Percentiles rank a stretch among this genome's conserved stretches.
These are phyloP conservation scores for Porodaedalea pini DNA, from an alignment of 1,284 basidiomycete genomes.

Conservation along the genomic window DNA sequence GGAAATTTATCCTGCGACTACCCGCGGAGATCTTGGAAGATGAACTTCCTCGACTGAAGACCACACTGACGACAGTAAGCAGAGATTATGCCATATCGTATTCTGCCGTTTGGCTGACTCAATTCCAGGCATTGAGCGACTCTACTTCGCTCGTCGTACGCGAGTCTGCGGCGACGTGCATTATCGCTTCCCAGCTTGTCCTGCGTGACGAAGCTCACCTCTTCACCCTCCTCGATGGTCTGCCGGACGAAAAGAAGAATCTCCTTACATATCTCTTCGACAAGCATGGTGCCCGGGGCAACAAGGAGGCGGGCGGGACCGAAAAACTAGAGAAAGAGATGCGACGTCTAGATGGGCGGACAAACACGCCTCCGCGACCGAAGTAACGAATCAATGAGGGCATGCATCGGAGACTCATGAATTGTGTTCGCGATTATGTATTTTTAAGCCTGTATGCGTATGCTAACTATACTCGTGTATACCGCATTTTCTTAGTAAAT, in stretches of 20 bases:
- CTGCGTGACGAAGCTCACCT: conserved; percentile 77
- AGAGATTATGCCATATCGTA: conserved; percentile 2
- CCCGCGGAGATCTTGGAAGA: conserved; percentile 82
- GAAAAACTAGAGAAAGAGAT: conserved; percentile 74
- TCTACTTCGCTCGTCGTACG: conserved; percentile 68
- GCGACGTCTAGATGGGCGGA: conserved; percentile 67
- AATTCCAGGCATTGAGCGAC: conserved; percentile 63
- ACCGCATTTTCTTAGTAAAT: no score
- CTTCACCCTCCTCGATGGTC: conserved; percentile 71
- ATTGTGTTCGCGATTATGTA: conserved; percentile 4
- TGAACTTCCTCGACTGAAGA: conserved; percentile 70
- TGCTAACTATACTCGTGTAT: not conserved
- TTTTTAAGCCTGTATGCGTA: conserved; percentile 13
- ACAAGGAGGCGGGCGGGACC: conserved; percentile 38
- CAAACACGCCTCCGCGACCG: conserved; percentile 54
- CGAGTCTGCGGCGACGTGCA: conserved; percentile 74
- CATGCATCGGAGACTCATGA: not conserved
- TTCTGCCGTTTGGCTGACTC: conserved; percentile 13
- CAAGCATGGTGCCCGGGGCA: conserved; percentile 67
- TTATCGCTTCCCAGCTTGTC: conserved; percentile 77
- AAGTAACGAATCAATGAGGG: conserved; percentile 9
- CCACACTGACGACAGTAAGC: conserved; percentile 64
- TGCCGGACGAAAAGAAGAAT: conserved; percentile 83
- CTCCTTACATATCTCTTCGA: conserved; percentile 81
- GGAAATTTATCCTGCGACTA: conserved; percentile 73